phyloP scores from a whole-genome alignment of 2,329 filamentous ascomycete genomes.

The Fusarium sp. region DNA sequence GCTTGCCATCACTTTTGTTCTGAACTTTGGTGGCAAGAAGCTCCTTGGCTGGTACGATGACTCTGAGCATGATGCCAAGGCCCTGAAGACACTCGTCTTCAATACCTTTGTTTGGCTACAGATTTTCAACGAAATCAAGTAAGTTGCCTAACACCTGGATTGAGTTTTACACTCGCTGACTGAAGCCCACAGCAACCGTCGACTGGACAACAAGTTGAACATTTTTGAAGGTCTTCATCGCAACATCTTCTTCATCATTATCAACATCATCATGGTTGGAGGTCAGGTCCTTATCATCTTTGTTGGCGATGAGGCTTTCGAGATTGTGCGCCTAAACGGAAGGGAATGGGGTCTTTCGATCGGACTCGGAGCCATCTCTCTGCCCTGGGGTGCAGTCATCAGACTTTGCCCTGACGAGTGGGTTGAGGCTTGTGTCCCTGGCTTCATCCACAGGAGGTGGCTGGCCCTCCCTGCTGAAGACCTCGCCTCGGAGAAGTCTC shows the following conservation, averaged over 20 bases:
- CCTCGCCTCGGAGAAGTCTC: conserved; percentile 21
- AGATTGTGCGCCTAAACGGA: conserved; percentile 70
- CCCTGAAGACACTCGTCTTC: conserved; percentile 73
- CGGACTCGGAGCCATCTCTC: conserved; percentile 78
- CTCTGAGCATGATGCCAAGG: conserved; percentile 32
- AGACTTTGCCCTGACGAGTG: conserved; percentile 78
- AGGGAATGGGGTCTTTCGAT: conserved; percentile 88
- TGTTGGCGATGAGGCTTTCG: conserved; percentile 81
- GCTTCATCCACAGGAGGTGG: conserved; percentile 46
- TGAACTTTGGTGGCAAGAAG: conserved; percentile 70
- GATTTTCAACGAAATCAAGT: conserved; percentile 77
- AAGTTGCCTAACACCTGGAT: conserved; percentile 65
- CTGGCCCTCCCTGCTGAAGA: conserved; percentile 33
- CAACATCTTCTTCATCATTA: conserved; percentile 85
- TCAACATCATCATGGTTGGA: conserved; percentile 84
- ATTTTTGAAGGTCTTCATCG: conserved; percentile 84
- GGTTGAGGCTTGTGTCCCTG: conserved; percentile 46
- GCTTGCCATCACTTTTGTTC: conserved; percentile 66
- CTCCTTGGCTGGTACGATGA: conserved; percentile 61
- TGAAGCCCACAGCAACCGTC: conserved; percentile 67
- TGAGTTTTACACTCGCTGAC: conserved; percentile 71
- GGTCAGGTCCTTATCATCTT: conserved; percentile 89
- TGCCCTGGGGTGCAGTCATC: conserved; percentile 80
- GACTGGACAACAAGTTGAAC: conserved; percentile 88
- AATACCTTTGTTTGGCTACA: conserved; percentile 81